Conservation (phyloP, 192 early-diverging fungal species). For the Entomortierella beljakovae region DNA sequence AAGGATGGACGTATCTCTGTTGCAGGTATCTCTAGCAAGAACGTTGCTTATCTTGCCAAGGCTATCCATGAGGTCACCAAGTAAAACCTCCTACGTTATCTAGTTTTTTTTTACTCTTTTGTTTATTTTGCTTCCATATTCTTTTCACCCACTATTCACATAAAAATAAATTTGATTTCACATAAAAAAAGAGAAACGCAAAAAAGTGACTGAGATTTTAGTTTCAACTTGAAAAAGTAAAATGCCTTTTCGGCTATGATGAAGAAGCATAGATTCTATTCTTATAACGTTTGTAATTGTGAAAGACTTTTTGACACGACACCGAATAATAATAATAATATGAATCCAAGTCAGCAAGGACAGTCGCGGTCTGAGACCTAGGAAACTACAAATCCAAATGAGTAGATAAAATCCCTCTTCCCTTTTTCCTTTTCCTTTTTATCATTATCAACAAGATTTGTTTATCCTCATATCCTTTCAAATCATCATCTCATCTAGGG, state of each 20-base stretch:
- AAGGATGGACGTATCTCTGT: conserved; percentile 96
- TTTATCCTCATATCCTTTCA: too few relatives aligned
- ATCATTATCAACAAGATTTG: background rate
- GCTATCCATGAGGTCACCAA: conserved; percentile 96
- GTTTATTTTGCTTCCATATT: background rate
- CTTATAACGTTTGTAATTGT: too few relatives aligned
- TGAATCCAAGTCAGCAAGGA: too few relatives aligned
- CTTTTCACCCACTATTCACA: background rate
- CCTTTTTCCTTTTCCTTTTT: background rate
- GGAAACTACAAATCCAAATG: background rate
- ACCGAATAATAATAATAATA: too few relatives aligned
- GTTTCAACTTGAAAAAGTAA: too few relatives aligned
- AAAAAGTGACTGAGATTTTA: background rate
- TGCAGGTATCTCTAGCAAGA: conserved; percentile 92
- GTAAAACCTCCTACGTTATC: conserved; percentile 32
- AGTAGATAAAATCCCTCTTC: background rate
- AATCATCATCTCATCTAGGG: too few relatives aligned
- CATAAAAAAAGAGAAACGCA: background rate
- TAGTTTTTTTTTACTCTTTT: background rate
- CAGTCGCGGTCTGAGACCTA: background rate
- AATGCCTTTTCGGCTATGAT: too few relatives aligned
- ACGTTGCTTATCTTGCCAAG: conserved; percentile 97
- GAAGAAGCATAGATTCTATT: too few relatives aligned
- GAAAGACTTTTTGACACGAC: too few relatives aligned
- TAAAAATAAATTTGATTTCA: background rate